Base-by-base conservation (phyloP, 2,329 filamentous ascomycete species). In the Curvularia lunata region DNA sequence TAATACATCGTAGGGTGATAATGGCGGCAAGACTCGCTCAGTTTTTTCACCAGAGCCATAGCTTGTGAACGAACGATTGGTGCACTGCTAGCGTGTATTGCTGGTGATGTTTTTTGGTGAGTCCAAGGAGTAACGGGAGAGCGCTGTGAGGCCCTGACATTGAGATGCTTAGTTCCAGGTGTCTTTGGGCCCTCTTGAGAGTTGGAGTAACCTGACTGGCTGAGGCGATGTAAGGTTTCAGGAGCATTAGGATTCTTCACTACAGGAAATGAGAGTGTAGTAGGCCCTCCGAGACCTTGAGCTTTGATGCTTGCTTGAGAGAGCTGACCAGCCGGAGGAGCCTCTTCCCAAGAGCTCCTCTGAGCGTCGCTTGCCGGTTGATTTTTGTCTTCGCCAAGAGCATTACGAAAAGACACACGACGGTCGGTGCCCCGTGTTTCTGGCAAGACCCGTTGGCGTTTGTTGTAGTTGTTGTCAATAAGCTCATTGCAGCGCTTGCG, bases 221-320 rank as follows among this genome's bases (percentile, higher is more conserved):
- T 92, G 28, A 91, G 79, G 43, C 88, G 85, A 45, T 86, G 65
- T 27, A 83, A 80, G 0, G 88, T 90, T 57, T 81, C 82, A 5
- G 85, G 83, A 65, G 91, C 86, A 65, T 87, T 83, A 1, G 88
- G 84, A 65, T 94, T 86, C 76, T 96, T 96, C 21, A 94, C 90
- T 12, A 92, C 85, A 1, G 89, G 84, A 68, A 92, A 96, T 27
- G 82, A 83, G 25, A 92, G 79, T 21, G 80, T 82, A 3, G 61
- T 81, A 69, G 63, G 77, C 73, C 63, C 77, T 62, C 74, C 65
- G 21, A 56, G 52, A 6, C 71, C 71, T 48, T 72, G 76, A 18
- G 76, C 71, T 65, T 76, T 80, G 68, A 68, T 70, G 52, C 72
- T 75, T 30, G 70, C 66, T 62, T 83, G 80, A 4, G 78, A 80